These are phyloP conservation scores for Nymphaea thermarum DNA, from an alignment of 164 flowering plant species.

Conservation along the genomic window DNA sequence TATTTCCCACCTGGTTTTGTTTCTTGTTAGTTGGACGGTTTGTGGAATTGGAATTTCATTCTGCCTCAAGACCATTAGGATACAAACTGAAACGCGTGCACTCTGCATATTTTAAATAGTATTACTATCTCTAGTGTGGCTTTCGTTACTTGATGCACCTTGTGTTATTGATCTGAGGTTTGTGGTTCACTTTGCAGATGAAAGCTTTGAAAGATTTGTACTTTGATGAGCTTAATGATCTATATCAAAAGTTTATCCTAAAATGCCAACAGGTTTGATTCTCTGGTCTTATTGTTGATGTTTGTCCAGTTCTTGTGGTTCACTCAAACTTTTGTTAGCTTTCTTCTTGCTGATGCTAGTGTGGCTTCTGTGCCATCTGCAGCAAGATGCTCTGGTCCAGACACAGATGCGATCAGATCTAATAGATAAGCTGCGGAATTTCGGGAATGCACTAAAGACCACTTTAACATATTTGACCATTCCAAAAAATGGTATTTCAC, in stretches of 20 bases:
- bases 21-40: too few species aligned
- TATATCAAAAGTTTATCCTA: slow-evolving; percentile 53
- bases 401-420: slow-evolving; percentile 42
- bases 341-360: not conserved
- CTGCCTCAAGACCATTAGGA: too few species aligned
- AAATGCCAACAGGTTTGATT: slow-evolving; percentile 59
- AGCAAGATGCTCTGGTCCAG: slow-evolving; percentile 61
- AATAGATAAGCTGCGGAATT: slow-evolving; percentile 39
- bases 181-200: slow-evolving; percentile 30
- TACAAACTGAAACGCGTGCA: too few species aligned
- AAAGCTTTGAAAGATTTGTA: slow-evolving; percentile 68
- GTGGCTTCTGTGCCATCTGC: slow-evolving; percentile 12
- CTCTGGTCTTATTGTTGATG: not conserved
- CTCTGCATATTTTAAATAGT: too few species aligned
- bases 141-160: not conserved
- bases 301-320: not conserved
- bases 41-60: too few species aligned
- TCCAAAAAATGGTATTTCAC: slow-evolving; percentile 30
- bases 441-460: slow-evolving; percentile 49
- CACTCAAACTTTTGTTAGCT: not conserved
- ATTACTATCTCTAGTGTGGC: not conserved
- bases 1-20: too few species aligned
- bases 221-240: slow-evolving; percentile 45
- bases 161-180: not conserved
- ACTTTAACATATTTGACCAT: slow-evolving; percentile 33